Base-by-base conservation (phyloP, 1,284 basidiomycete species). In the Heterobasidion occidentale region DNA sequence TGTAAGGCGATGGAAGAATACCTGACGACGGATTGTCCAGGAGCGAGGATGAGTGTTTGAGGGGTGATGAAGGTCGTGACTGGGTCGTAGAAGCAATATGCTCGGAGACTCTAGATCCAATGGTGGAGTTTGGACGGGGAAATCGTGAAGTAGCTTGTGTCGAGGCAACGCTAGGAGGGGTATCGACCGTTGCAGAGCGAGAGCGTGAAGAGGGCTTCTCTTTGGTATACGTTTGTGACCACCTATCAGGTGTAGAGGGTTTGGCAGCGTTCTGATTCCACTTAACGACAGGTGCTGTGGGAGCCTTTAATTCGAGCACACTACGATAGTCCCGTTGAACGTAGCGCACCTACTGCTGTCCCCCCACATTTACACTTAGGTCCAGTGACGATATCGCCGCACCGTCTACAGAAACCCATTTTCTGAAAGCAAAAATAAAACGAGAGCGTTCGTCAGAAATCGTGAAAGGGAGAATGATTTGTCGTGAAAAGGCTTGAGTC, bases 331-430 rank as follows among this genome's bases (percentile, higher is more conserved):
- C 46, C 36, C 20, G 48, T 46, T 36, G 15, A 17, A n/a, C 49
- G 44, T 52, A 51, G 35, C 70, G 58, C 49, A 90, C 89, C 88
- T 58, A 88, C 89, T 56, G 86, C 73, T 20, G 76, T 73, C 54
- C 89, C 89, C 62, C 89, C 89, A 69, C 88, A 91, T 71, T 81
- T 85, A 69, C 88, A 90, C 55, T 84, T 82, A 51, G 72, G 68
- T 48, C 81, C 83, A 48, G 75, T 65, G 34, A 90, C 88, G 59
- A 91, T 90, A 60, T 90, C 85, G 59, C 88, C 89, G 63, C 88
- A 91, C 68, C 86, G 77, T 60, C 86, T 78, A 71, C 89, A 91
- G 63, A 90, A 91, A 33, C 84, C 86, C 88, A 91, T 90, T 1
- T 34, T 34, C 48, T 7, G 19, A 52, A 45, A 46, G 20, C 19